These are phyloP conservation scores for Phalaenopsis hybrid DNA, from an alignment of 116 monocot genomes.

Conservation along the genomic window DNA sequence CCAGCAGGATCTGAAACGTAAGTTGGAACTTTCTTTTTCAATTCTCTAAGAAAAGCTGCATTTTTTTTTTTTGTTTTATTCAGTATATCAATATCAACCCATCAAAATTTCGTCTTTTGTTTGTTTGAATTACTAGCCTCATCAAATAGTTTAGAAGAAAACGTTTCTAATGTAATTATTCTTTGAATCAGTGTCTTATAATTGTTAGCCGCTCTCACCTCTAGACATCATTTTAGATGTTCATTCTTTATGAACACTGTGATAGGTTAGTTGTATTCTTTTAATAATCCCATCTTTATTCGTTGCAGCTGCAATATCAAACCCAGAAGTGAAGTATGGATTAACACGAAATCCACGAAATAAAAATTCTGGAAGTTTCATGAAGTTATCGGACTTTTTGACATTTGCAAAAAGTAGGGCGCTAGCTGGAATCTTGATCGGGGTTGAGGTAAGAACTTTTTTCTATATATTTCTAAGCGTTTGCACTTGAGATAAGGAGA, in stretches of 20 bases:
- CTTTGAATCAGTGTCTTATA: not conserved
- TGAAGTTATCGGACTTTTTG: conserved; percentile 49
- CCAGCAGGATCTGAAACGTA: conserved; percentile 58
- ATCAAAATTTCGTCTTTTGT: too few species aligned
- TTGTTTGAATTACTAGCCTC: not conserved
- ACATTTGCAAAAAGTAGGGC: conserved; percentile 36
- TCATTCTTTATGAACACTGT: not conserved
- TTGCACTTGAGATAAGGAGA: not conserved
- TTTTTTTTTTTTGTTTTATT: not conserved
- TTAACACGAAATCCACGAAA: conserved; percentile 35
- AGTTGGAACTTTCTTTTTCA: conserved; percentile 16
- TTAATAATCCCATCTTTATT: not conserved
- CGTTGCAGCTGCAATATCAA: conserved; percentile 42
- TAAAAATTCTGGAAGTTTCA: conserved; percentile 49
- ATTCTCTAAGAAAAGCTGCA: not conserved
- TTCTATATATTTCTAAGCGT: not conserved
- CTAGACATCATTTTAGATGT: not conserved
- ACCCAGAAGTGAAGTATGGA: conserved; percentile 14
- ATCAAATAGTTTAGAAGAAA: not conserved
- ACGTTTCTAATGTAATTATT: not conserved
- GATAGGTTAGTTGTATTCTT: not conserved
- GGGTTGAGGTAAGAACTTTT: conserved; percentile 37
- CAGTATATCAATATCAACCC: not conserved
- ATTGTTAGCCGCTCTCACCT: not conserved
- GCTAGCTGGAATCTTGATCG: conserved; percentile 50